Evolutionary conservation across 805 yeast genomes (phyloP), one percentile per base, ranked within the genome.

Genomic region (Lachancea meyersii): DNA sequence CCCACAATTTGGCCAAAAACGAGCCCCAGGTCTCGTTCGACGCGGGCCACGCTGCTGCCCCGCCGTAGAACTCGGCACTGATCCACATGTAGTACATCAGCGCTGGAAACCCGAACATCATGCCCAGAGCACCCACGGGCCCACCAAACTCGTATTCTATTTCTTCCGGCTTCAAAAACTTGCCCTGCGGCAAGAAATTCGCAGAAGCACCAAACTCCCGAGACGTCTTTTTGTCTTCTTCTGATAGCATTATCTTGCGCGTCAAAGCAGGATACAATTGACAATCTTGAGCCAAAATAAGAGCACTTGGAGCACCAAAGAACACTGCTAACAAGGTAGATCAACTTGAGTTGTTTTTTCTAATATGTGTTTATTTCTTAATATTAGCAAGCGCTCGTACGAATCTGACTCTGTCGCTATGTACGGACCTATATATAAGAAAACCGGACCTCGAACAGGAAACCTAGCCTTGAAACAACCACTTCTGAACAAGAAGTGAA

Each of bases 61-160:
- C 96, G 49, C 69, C 69, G 65, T 87, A 86, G 63, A 82, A 88
- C 48, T 77, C 76, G 40, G 93, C 91, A 55, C 87, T 75, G 42
- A 91, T 80, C 94, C 96, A 91, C 93, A 93, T 83, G 67, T 93
- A 93, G 73, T 82, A 86, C 98, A 93, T 93, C 58, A 93, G 71
- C 36, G 82, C 58, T 6, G 98, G 98, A 69, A 93, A 93, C 3
- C 95, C 95, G 35, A 77, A 60, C 80, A 91, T 77, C 97, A 93
- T 91, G 5, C 89, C 91, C 17, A 81, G 45, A 38, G 87, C 96
- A 44, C 98, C 98, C 5, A 72, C 64, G 20, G 94, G 82, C 0
- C 97, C 97, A 40, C 98, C 98, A 58, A 91, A 93, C 54, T 93
- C 97, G 69, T 78, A 86, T 56, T 80, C 91, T 46, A 78, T 73